These are phyloP conservation scores for Cucumis hystrix DNA, from an alignment of 306 rosid genomes.

Conservation along the genomic window DNA sequence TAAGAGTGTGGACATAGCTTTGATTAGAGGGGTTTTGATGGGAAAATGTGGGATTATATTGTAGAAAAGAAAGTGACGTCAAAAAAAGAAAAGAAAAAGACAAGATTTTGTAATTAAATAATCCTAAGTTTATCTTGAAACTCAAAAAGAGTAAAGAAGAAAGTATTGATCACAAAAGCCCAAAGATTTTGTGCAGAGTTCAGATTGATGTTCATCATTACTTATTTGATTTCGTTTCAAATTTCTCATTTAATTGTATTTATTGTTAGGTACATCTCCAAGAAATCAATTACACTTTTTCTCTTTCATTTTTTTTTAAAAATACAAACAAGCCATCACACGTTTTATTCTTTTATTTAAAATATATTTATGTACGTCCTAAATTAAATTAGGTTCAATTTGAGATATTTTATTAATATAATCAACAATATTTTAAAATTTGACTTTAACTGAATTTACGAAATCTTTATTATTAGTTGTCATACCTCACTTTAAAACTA, in stretches of 20 bases:
- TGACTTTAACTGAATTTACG: neutral
- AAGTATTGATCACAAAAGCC: neutral
- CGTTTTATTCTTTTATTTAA: neutral
- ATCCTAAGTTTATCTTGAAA: constrained; percentile 2
- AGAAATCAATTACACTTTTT: neutral
- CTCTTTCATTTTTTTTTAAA: neutral
- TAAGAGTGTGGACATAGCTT: neutral
- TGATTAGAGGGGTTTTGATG: neutral
- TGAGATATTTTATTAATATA: neutral
- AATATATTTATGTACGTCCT: neutral
- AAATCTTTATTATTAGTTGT: neutral
- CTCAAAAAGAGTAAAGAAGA: neutral
- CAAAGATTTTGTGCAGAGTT: neutral
- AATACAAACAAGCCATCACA: neutral
- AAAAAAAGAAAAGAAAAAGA: neutral
- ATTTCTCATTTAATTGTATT: neutral
- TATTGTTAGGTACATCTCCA: neutral
- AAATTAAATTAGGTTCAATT: neutral
- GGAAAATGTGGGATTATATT: neutral
- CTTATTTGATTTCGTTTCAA: neutral
- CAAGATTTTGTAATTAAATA: neutral
- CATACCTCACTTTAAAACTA: too few relatives aligned
- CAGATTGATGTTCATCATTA: neutral
- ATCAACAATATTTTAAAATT: neutral
- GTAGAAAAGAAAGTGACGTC: neutral